phyloP scores from a whole-genome alignment of 2,329 filamentous ascomycete species.

The Fusarium globosum region DNA sequence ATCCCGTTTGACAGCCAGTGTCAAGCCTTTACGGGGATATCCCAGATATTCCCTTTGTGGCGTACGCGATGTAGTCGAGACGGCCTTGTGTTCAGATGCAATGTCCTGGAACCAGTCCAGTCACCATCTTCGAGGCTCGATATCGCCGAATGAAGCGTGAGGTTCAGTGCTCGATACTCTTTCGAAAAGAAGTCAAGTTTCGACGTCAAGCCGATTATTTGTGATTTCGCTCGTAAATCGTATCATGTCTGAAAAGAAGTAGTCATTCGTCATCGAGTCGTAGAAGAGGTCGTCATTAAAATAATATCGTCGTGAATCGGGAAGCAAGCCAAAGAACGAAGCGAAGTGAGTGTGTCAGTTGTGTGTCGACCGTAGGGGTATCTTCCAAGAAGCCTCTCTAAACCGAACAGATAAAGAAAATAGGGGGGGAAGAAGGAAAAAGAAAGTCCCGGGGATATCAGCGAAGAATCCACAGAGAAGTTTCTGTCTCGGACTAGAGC shows the following conservation, averaged over 20 bases:
- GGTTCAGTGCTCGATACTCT: conserved; percentile 43
- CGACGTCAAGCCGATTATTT: conserved; percentile 50
- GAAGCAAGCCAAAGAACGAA: conserved; percentile 51
- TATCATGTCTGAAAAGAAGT: conserved; percentile 48
- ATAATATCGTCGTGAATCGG: conserved; percentile 56
- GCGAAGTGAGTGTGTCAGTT: conserved; percentile 53
- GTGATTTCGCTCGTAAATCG: conserved; percentile 48
- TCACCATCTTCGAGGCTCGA: conserved; percentile 29
- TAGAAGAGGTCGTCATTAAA: conserved; percentile 58
- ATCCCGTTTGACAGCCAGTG: conserved; percentile 59
- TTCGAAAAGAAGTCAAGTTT: conserved; percentile 46
- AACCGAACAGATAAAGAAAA: conserved; percentile 42
- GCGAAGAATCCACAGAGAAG: conserved; percentile 55
- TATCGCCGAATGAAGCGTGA: conserved; percentile 47
- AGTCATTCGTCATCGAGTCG: conserved; percentile 52
- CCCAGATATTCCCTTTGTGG: conserved; percentile 53
- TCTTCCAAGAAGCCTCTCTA: conserved; percentile 45
- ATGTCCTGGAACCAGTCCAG: conserved; percentile 46
- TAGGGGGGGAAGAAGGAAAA: conserved; percentile 28
- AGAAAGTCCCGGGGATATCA: conserved; percentile 47
- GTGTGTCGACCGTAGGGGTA: conserved; percentile 28
- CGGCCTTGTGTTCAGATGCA: conserved; percentile 43
- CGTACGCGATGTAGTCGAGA: conserved; percentile 51
- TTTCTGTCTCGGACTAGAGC: conserved; percentile 61
- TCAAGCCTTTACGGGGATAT: conserved; percentile 52